Evolutionary conservation across 208 protist species (phyloP).

Genomic region (Leishmania lainsoni): DNA sequence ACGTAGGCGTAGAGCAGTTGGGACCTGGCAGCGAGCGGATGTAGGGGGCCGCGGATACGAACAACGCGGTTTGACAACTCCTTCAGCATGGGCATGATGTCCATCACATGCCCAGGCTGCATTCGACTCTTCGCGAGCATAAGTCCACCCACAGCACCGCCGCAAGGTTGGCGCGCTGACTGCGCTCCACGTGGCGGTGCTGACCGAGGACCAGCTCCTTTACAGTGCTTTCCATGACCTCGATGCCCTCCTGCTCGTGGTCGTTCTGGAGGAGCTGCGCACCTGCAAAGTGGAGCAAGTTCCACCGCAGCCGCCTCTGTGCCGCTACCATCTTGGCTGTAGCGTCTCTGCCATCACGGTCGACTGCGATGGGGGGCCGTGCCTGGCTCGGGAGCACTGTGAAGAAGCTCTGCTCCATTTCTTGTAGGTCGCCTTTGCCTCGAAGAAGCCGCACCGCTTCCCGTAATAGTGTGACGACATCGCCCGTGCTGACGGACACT

Average conservation of each 20-base stretch:
- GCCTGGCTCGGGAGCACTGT: slow-evolving; percentile 32
- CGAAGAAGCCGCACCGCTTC: slow-evolving; percentile 47
- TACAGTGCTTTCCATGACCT: slow-evolving; percentile 41
- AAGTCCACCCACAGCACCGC: slow-evolving; percentile 47
- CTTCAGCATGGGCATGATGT: slow-evolving; percentile 38
- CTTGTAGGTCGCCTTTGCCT: slow-evolving; percentile 40
- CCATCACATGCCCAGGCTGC: slow-evolving; percentile 32
- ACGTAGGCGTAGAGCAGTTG: slow-evolving; percentile 45
- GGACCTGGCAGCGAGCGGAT: slow-evolving; percentile 41
- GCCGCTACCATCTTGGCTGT: slow-evolving; percentile 16
- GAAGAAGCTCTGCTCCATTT: slow-evolving; percentile 49
- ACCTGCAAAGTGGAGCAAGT: slow-evolving; percentile 45
- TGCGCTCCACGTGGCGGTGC: slow-evolving; percentile 41
- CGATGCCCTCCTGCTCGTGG: slow-evolving; percentile 35
- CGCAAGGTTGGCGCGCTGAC: slow-evolving; percentile 39
- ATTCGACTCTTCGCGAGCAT: slow-evolving; percentile 35
- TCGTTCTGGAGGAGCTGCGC: slow-evolving; percentile 40
- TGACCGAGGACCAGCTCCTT: slow-evolving; percentile 56
- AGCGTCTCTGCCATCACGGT: background rate
- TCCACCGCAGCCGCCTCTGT: slow-evolving; percentile 56
- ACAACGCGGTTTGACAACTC: slow-evolving; percentile 40
- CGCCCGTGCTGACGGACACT: background rate
- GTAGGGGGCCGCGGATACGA: slow-evolving; percentile 43
- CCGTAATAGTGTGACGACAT: slow-evolving; percentile 26
- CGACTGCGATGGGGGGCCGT: background rate